These are phyloP conservation scores for Sporothrix sp. DNA, from an alignment of 2,329 filamentous ascomycete species.

Conservation along the genomic window DNA sequence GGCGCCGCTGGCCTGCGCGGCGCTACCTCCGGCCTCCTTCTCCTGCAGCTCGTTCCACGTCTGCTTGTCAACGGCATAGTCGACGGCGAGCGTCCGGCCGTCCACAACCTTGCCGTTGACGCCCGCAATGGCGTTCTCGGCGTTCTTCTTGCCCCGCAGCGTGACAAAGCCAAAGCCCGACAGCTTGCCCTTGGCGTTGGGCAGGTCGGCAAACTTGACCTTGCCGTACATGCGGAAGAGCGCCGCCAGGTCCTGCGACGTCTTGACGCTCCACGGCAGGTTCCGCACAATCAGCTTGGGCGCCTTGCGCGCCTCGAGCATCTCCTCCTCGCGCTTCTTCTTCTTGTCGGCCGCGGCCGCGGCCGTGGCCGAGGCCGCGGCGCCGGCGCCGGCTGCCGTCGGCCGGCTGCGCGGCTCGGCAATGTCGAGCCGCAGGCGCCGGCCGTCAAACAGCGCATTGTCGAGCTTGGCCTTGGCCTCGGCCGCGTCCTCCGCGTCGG, in stretches of 20 bases:
- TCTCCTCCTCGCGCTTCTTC: slow-evolving; percentile 48
- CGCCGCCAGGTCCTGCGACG: slow-evolving; percentile 64
- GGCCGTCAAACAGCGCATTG: slow-evolving; percentile 65
- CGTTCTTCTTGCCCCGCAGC: slow-evolving; percentile 78
- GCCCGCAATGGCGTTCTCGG: slow-evolving; percentile 73
- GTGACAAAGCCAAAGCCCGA: slow-evolving; percentile 91
- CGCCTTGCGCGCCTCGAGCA: slow-evolving; percentile 49
- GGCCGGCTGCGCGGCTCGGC: slow-evolving; percentile 75
- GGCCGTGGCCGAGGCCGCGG: slow-evolving; percentile 27
- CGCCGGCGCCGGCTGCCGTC: slow-evolving; percentile 31
- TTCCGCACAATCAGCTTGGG: slow-evolving; percentile 85
- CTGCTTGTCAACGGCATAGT: slow-evolving; percentile 91
- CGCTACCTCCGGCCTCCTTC: slow-evolving; percentile 22
- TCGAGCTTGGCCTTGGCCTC: slow-evolving; percentile 74
- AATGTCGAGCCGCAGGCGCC: slow-evolving; percentile 75
- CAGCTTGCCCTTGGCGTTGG: slow-evolving; percentile 65
- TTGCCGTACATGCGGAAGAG: slow-evolving; percentile 86
- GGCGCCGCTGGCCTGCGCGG: slow-evolving; percentile 23
- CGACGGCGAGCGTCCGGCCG: slow-evolving; percentile 79
- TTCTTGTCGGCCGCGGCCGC: slow-evolving; percentile 34
- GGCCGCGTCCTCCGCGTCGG: slow-evolving; percentile 81
- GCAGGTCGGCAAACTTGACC: slow-evolving; percentile 77
- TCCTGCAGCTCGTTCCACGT: slow-evolving; percentile 63
- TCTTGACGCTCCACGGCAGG: slow-evolving; percentile 91
- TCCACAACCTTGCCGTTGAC: slow-evolving; percentile 88